Base-by-base conservation (phyloP, 2,329 filamentous ascomycete species). In the Tympanopsis confertula region DNA sequence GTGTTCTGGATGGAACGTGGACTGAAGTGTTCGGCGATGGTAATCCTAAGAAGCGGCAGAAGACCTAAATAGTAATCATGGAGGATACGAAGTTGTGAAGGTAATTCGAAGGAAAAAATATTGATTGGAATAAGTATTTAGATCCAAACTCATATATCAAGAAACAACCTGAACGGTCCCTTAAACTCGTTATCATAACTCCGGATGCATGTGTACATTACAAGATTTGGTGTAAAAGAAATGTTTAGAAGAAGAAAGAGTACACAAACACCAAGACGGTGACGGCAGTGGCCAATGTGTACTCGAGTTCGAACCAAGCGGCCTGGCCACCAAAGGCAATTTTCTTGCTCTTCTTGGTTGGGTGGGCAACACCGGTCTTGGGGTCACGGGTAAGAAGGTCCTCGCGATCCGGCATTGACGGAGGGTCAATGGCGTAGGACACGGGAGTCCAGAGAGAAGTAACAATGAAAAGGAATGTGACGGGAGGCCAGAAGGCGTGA, bases 1-100 rank as follows among this genome's bases (percentile, higher is more conserved):
- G 59, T 46, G 77, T 83, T 2, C 50, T 75, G 35, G 68, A 82
- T 46, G 82, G 81, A 4, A 71, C 51, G 4, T 73, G 68, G 69
- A 63, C 58, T 35, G 50, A 58, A 20, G 42, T 68, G 29, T 73
- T 74, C 38, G 60, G 59, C 17, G 53, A 50, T 7, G 44, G n/a
- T n/a, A n/a, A n/a, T n/a, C n/a, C n/a, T n/a, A n/a, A n/a, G n/a
- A n/a, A n/a, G n/a, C n/a, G n/a, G n/a, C n/a, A n/a, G n/a, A n/a
- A n/a, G n/a, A n/a, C n/a, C n/a, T n/a, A n/a, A n/a, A n/a, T n/a
- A n/a, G n/a, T n/a, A n/a, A n/a, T n/a, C n/a, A n/a, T n/a, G n/a
- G n/a, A n/a, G n/a, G n/a, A n/a, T n/a, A n/a, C n/a, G n/a, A n/a
- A n/a, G n/a, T n/a, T n/a, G n/a, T n/a, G n/a, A n/a, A n/a, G n/a